Evolutionary conservation across 768 basidiomycete genomes (phyloP), one percentile per base, ranked within the genome.

Genomic region (Trametes punicea): DNA sequence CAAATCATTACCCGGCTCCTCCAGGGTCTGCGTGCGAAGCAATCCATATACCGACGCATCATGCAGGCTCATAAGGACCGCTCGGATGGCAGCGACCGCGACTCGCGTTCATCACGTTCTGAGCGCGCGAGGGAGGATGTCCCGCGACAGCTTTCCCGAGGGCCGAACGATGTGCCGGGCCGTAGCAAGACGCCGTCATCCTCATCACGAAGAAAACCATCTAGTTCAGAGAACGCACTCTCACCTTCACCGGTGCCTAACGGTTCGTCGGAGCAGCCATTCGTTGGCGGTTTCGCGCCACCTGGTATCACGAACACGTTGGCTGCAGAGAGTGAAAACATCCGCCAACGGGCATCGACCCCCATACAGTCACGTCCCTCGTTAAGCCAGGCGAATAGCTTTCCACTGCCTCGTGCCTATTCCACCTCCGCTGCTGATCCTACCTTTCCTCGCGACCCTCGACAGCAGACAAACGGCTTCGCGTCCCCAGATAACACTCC

Each of bases 1-100:
- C 80, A 81, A 64, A 96, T 97, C 67, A 98, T 98, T 67, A 95
- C 93, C 31, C 85, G 82, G 66, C 77, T 99, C n/a, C 72, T 99
- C 27, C 89, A 93, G 65, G 96, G 95, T 13, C 77, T 99, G n/a
- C 88, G 95, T 47, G 81, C 75, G 46, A 98, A 98, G 71, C 96
- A 99, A 72, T 85, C 88, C 34, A 77, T 85, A 61, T 97, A 96
- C 71, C 84, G 93, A 21, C 81, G 83, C 62, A 80, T 88, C 56
- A 78, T 86, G 25, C 81, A 84, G 26, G 85, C 88, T 57, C 77
- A 81, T 54, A 76, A 77, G 55, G 77, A 79, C 49, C 75, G 76
- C 56, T 71, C 74, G 0, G 64, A 61, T 6, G 79, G 81, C 47
- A 81, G 82, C 11, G 78, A 83, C 57, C 74, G 75, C 6, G 83